Conservation (phyloP, 345 rosid species). For the Moringa oleifera region DNA sequence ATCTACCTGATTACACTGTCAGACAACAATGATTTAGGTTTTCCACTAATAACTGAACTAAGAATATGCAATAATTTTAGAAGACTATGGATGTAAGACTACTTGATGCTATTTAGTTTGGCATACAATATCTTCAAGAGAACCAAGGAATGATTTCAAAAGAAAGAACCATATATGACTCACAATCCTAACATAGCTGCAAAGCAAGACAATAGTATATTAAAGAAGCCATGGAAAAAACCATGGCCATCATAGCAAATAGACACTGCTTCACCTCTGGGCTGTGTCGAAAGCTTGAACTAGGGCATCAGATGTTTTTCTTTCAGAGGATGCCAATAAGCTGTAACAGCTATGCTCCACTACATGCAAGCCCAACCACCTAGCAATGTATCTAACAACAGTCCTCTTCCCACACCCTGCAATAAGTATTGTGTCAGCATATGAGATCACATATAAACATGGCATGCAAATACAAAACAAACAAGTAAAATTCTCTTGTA, state of each 20-base stretch:
- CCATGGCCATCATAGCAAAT: conserved; percentile 2
- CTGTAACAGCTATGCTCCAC: conserved; percentile 91
- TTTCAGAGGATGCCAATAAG: conserved; percentile 69
- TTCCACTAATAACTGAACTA: too few relatives aligned
- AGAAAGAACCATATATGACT: not conserved
- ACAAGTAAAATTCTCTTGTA: not conserved
- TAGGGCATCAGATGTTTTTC: conserved; percentile 63
- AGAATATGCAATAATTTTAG: not conserved
- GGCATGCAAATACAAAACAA: not conserved
- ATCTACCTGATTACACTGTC: not conserved
- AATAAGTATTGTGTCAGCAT: conserved; percentile 17
- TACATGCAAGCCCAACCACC: conserved; percentile 75
- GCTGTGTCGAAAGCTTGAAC: conserved; percentile 82
- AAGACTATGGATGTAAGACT: not conserved
- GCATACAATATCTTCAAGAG: too few relatives aligned
- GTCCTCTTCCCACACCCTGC: conserved; percentile 95
- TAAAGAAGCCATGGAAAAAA: not conserved
- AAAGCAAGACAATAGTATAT: conserved; percentile 9
- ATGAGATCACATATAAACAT: not conserved
- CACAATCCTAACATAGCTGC: not conserved
- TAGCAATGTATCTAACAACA: conserved; percentile 70
- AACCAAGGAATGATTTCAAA: not conserved
- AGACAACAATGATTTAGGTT: not conserved
- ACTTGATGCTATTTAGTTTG: not conserved
- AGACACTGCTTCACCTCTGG: conserved; percentile 60